Base-by-base conservation (phyloP, 108 stramenopile species). In the Nitzschia palea region DNA sequence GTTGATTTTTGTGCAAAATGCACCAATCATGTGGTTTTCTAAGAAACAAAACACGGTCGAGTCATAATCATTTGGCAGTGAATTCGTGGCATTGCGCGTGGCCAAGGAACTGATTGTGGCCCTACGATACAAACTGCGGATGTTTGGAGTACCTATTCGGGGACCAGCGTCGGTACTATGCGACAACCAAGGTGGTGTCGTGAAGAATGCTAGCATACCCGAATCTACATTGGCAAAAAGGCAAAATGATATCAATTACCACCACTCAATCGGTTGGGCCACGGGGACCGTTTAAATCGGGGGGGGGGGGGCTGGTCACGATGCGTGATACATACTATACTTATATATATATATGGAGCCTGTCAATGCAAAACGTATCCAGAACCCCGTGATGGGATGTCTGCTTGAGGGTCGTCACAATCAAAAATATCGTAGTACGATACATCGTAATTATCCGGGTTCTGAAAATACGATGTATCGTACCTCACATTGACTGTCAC, bases 11-110 rank as follows among this genome's bases (percentile, higher is more conserved):
- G 40, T 83, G 23, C 80, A 88, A 51, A 54, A 56, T 18, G 74
- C 87, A n/a, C 71, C 78, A 22, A 81, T 85, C 22, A 15, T 74
- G 0, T 81, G 68, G 59, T 77, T 67, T 59, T 68, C 71, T 33
- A 85, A 85, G 69, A 61, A 62, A 33, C 87, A 88, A 62, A 73
- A 45, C 10, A 78, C 82, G 17, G 70, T 84, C n/a, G 82, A 88
- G 48, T 66, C 82, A 0, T 73, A 70, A 33, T 76, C 77, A 14
- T 89, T 81, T 66, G 82, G 84, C 3, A 52, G 65, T 10, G 82
- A 89, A 59, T 56, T 81, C 12, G 55, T 77, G 1, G 74, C 80
- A 27, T 62, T 82, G 76, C 17, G 55, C 15, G 66, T 63, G 20
- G 67, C 57, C 14, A 52, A 32, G 0, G 79, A 84, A 5, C 10